A percentile compares a stretch with the other conserved stretches of the same genome.
Conservation (phyloP, 768 basidiomycete genomes). For the Pisolithus marmoratus region DNA sequence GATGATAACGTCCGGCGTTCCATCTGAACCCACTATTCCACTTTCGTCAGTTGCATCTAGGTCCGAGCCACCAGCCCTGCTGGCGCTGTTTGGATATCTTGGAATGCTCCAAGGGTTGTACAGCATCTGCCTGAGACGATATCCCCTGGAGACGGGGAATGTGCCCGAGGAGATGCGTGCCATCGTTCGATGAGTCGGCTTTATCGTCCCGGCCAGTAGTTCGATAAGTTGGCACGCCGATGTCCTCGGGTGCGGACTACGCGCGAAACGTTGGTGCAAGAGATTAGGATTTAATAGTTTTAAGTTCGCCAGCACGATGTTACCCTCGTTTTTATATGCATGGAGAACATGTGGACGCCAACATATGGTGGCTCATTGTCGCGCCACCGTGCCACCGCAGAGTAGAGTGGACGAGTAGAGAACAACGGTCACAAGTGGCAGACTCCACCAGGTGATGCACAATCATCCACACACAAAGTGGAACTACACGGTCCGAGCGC, state of each 20-base stretch:
- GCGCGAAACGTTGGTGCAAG: not conserved
- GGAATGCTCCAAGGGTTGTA: constrained; percentile 13
- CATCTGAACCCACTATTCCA: constrained; percentile 9
- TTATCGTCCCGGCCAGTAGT: not conserved
- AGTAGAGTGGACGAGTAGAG: too few species aligned
- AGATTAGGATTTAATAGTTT: not conserved
- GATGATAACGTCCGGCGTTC: constrained; percentile 23
- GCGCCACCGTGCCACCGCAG: not conserved
- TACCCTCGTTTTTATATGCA: not conserved
- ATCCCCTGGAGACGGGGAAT: constrained; percentile 22
- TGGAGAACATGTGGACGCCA: not conserved
- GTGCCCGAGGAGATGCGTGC: constrained; percentile 18
- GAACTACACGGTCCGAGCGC: too few species aligned
- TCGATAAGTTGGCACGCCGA: not conserved
- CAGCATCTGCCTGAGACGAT: constrained; percentile 23
- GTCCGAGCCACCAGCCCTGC: not conserved
- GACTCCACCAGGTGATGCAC: too few species aligned
- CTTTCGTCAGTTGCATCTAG: not conserved
- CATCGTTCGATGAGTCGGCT: not conserved
- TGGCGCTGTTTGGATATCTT: not conserved
- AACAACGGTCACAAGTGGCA: too few species aligned
- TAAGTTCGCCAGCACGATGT: not conserved
- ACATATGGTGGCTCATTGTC: not conserved
- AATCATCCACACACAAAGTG: too few species aligned
- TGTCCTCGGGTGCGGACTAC: not conserved